Evolutionary conservation across 495 filamentous ascomycete genomes (phyloP), one percentile per base, ranked within the genome.

Genomic region (Trichoderma virens): DNA sequence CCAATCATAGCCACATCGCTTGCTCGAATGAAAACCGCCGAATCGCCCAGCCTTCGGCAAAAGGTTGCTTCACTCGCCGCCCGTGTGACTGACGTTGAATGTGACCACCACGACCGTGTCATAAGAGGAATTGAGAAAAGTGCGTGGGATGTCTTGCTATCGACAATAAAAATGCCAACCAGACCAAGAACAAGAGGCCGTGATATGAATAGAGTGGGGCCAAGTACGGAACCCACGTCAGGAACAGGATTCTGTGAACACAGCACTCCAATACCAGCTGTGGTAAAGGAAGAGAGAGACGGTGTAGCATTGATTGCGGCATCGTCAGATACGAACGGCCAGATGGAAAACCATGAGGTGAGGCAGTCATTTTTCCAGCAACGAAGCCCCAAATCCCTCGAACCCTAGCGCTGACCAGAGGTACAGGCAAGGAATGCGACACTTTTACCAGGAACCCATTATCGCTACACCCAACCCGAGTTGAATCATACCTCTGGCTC

Each of bases 21-120:
- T 31, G 61, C 61, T 30, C 34, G 61, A 30, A 62, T 62, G 61
- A 41, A 38, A 25, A 62, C 23, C 34, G 61, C 61, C 16, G 34
- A 62, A 28, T 62, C 61, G 20, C 61, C 61, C 8, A 45, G 34
- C 16, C 38, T 62, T n/a, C 35, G 61, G 25, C 20, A 47, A 8
- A 62, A 62, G 61, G 39, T n/a, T n/a, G 59, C 18, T 14, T 3
- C 6, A 38, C 38, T 61, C 0, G 35, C 31, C 25, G 6, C 31
- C 9, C 31, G 28, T 8, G 35, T 20, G 31, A 13, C 31, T 23
- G 31, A 23, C 16, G 0, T 38, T 8, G n/a, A 39, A 1, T 23
- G 8, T 20, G 59, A 38, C n/a, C 59, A 35, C 5, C 8, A n/a
- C 3, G 31, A 61, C n/a, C 31, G 31, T 39, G 20, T 39, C 7